Base-by-base conservation (phyloP, 169 alveolate species). In the Theileria parva region DNA sequence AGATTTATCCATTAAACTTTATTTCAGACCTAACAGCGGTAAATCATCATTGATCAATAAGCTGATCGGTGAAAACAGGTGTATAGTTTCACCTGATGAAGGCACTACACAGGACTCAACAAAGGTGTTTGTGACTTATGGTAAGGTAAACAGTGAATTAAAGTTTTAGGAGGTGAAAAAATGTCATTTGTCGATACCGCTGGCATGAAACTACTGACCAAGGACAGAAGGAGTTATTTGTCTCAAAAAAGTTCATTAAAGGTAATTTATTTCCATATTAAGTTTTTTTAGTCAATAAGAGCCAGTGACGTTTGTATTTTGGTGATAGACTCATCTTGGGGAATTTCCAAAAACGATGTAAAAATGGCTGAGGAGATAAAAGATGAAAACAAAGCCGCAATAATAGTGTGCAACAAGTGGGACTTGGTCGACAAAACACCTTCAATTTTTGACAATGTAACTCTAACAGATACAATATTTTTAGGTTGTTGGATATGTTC, bases 381-480 rank as follows among this genome's bases (percentile, higher is more conserved):
- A 48, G 39, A 77, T 28, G 93, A 90, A 72, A 87, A 77, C 74
- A 77, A 81, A 28, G 88, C 93, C 23, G 88, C 92, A 39, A 81
- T 90, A 53, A 87, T 90, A 60, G 89, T 89, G 63, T 90, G 94
- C 76, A 90, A 90, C 80, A 90, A 90, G 80, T 90, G 94, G 94
- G 94, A 90, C 73, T 80, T 90, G 23, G 79, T 90, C 50, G 88
- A 87, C 78, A 90, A 90, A 77, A 91, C 84, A 37, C 89, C 90
- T 21, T 77, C 87, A 19, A 85, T 85, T 34, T 88, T 87, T 67
- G 81, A 87, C 67, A 90, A 90, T 59, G 90, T 76, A 64, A 28
- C 76, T 15, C 21, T 19, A 15, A 17, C 69, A 25, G 2, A 61
- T 1, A 0, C 9, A 73, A 73, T 7, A 28, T 76, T 15, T 13